Evolutionary conservation across 1,139 yeast species (phyloP).

Genomic region (Candida frijolesensis): DNA sequence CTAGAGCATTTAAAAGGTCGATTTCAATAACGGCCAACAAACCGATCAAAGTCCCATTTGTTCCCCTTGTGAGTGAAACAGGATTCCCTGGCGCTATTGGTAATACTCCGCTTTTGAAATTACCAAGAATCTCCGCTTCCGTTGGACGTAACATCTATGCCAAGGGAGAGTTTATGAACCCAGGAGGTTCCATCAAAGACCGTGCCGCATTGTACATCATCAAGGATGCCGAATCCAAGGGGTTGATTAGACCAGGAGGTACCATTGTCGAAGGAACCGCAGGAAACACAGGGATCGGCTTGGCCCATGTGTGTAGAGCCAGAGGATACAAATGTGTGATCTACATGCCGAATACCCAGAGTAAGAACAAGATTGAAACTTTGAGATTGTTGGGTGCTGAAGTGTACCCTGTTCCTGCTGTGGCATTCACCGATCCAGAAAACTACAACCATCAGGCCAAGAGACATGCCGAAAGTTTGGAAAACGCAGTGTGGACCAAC

Average conservation of each 20-base stretch:
- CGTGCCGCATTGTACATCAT: slow-evolving; percentile 82
- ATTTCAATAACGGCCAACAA: slow-evolving; percentile 25
- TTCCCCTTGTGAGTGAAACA: slow-evolving; percentile 60
- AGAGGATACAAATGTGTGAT: slow-evolving; percentile 83
- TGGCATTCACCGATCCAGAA: slow-evolving; percentile 75
- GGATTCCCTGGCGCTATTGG: slow-evolving; percentile 84
- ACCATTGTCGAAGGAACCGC: slow-evolving; percentile 54
- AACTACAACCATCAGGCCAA: slow-evolving; percentile 85
- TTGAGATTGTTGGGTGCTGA: slow-evolving; percentile 78
- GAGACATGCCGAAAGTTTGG: slow-evolving; percentile 73
- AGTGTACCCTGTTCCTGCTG: slow-evolving; percentile 90
- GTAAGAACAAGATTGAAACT: slow-evolving; percentile 75
- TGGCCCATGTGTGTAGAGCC: slow-evolving; percentile 85
- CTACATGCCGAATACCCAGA: slow-evolving; percentile 89
- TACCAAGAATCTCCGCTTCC: slow-evolving; percentile 61
- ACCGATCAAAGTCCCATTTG: slow-evolving; percentile 44
- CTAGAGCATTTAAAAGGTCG: slow-evolving; percentile 18
- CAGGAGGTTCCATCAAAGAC: slow-evolving; percentile 93
- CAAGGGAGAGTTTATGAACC: slow-evolving; percentile 91
- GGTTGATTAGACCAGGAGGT: slow-evolving; percentile 69
- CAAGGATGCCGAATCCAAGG: slow-evolving; percentile 76
- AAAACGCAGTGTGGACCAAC: slow-evolving; percentile 88
- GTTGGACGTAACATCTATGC: slow-evolving; percentile 80
- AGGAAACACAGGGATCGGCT: slow-evolving; percentile 84
- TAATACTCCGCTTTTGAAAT: slow-evolving; percentile 76